Base-by-base conservation (phyloP, 169 alveolate species). In the Besnoitia besnoiti region DNA sequence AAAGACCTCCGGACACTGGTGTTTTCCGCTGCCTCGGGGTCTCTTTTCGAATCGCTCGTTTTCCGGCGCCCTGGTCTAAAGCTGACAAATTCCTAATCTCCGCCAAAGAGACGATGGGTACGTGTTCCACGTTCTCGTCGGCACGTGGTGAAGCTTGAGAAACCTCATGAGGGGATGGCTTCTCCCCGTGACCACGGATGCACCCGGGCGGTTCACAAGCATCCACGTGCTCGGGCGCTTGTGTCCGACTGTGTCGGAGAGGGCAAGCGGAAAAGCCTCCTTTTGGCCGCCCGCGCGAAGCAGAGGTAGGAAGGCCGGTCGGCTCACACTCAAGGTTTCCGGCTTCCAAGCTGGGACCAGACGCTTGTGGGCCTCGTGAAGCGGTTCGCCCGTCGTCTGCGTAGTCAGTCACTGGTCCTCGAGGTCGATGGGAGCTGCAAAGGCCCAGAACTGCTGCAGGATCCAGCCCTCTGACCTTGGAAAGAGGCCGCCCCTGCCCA, bases 91-190 rank as follows among this genome's bases (percentile, higher is more conserved):
- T 55, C 16, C 40, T 37, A 3, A 77, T 30, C 30, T 77, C 87
- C 40, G 87, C 87, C 55, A 77, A 35, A 35, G 87, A 77, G 3
- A 77, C 55, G 47, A 77, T 35, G 24, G 59, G 59, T 19, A 51
- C 59, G 33, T 67, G 80, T 35, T n/a, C 12, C 80, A 0, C 10
- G 47, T n/a, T 1, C 80, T 67, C n/a, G n/a, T n/a, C n/a, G 33
- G 67, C 33, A 55, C 67, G 12, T 19, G 67, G 27, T 0, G 67
- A 55, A 21, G 27, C 24, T 16, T 21, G 67, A 19, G 67, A n/a
- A 55, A 55, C n/a, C 3, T 55, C 67, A 3, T 5, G 67, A 21
- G 12, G n/a, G 55, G 55, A 49, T 19, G 67, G 24, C 24, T 55
- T n/a, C 67, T n/a, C 33, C 67, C 3, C 33, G 67, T 16, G 67